Evolutionary conservation across 106 monocot genomes (phyloP).

Genomic region (Acorus gramineus): DNA sequence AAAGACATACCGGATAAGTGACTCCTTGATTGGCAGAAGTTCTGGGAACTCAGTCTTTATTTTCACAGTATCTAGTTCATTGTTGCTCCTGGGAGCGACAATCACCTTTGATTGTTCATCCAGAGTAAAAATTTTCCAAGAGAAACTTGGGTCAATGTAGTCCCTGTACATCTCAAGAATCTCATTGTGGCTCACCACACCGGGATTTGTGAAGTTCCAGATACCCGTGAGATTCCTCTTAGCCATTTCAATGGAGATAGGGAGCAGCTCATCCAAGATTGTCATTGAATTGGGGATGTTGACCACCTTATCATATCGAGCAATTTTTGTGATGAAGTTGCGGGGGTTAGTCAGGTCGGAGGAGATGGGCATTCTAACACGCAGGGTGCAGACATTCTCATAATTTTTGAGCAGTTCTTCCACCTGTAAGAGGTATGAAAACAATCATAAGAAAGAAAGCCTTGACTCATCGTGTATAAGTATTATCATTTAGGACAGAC

Average conservation of each 20-base stretch:
- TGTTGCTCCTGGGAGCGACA: conserved; percentile 55
- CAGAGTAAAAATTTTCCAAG: conserved; percentile 52
- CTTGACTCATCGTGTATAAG: too few relatives aligned
- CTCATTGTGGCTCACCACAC: conserved; percentile 52
- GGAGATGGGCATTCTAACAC: conserved; percentile 63
- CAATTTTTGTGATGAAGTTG: conserved; percentile 56
- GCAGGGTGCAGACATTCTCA: conserved; percentile 51
- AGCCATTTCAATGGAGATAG: conserved; percentile 62
- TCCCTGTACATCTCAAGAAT: conserved; percentile 54
- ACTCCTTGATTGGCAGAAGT: conserved; percentile 43
- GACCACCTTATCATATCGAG: conserved; percentile 49
- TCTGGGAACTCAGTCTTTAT: conserved; percentile 43
- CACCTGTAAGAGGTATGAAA: conserved; percentile 21
- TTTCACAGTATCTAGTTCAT: conserved; percentile 35
- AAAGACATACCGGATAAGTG: conserved; percentile 39
- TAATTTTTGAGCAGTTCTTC: conserved; percentile 56
- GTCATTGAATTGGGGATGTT: conserved; percentile 63
- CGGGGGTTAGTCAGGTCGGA: conserved; percentile 52
- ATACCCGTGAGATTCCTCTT: conserved; percentile 61
- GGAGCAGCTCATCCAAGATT: conserved; percentile 48
- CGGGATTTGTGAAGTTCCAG: conserved; percentile 65
- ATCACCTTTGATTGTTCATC: conserved; percentile 63
- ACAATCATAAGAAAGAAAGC: too few relatives aligned
- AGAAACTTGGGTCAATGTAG: conserved; percentile 47
- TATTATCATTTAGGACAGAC: too few relatives aligned